Conservation (phyloP, 371 early-diverging fungal genomes). For the Mycotypha africana region DNA sequence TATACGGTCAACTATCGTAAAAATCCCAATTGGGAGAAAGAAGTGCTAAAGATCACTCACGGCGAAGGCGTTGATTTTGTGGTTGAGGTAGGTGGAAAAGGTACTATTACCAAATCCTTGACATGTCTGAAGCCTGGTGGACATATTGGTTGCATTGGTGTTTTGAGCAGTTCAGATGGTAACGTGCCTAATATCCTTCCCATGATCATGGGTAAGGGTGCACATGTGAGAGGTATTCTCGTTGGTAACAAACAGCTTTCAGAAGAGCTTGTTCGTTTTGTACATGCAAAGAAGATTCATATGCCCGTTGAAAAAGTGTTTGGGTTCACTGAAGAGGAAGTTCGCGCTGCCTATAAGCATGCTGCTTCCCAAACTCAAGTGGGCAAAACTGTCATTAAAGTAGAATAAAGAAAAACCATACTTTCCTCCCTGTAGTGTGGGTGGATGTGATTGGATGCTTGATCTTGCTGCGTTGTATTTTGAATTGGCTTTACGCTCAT, state of each 20-base stretch:
- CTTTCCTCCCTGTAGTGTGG: too few relatives aligned
- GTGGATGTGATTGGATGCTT: too few relatives aligned
- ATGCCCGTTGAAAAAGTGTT: slow-evolving; percentile 17
- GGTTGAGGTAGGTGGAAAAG: slow-evolving; percentile 11
- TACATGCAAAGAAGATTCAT: slow-evolving; percentile 10
- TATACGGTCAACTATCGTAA: slow-evolving; percentile 18
- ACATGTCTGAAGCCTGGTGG: slow-evolving; percentile 4
- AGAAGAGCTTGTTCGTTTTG: slow-evolving; percentile 9
- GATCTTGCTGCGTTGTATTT: too few relatives aligned
- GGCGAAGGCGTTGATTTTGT: slow-evolving; percentile 11
- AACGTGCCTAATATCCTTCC: slow-evolving; percentile 7
- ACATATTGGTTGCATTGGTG: slow-evolving; percentile 7
- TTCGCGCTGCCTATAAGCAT: slow-evolving; percentile 8
- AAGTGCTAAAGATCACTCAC: slow-evolving; percentile 9
- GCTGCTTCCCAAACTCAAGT: slow-evolving; percentile 4
- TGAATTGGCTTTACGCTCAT: too few relatives aligned
- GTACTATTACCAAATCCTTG: slow-evolving; percentile 11
- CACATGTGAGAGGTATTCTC: slow-evolving; percentile 6
- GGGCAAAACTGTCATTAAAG: slow-evolving; percentile 14
- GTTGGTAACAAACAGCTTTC: slow-evolving; percentile 12
- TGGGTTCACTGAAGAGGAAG: slow-evolving; percentile 5
- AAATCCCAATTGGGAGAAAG: slow-evolving; percentile 12
- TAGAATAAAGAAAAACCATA: too few relatives aligned
- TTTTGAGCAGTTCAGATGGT: neutral
- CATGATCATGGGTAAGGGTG: neutral